Conservation (phyloP, 2,329 filamentous ascomycete genomes). For the Botrytis squamosa region DNA sequence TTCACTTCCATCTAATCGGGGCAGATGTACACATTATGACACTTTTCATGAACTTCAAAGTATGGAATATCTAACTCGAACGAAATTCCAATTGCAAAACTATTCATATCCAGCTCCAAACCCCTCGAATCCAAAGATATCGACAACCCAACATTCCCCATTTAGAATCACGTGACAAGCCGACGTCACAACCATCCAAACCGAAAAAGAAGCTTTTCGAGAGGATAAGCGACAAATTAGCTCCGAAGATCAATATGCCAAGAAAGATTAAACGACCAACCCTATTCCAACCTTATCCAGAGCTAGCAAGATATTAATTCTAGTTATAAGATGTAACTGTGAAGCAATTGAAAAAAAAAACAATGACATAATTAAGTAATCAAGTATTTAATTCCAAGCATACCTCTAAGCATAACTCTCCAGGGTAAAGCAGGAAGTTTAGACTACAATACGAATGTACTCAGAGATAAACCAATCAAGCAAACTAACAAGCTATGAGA, state of each 20-base stretch:
- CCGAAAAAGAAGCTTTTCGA: not conserved
- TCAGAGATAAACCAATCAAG: too few species aligned
- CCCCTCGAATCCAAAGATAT: not conserved
- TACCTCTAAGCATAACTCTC: too few species aligned
- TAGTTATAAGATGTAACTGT: too few species aligned
- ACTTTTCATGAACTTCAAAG: fast-evolving
- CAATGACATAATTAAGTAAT: too few species aligned
- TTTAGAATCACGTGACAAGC: fast-evolving
- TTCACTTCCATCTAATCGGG: not conserved
- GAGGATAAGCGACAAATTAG: not conserved
- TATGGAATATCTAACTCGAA: too few species aligned
- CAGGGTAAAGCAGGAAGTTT: too few species aligned
- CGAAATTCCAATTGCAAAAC: fast-evolving
- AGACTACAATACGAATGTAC: too few species aligned
- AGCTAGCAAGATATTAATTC: too few species aligned
- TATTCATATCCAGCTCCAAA: not conserved
- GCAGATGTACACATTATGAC: not conserved
- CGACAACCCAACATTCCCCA: fast-evolving
- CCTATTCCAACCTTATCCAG: not conserved
- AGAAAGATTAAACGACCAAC: not conserved
- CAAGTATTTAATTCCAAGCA: too few species aligned
- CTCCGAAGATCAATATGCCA: not conserved
- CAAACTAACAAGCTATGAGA: too few species aligned
- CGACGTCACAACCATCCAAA: not conserved
- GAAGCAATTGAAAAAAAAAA: too few species aligned